Percentiles rank a stretch among this genome's conserved stretches.
Evolutionary conservation across 805 yeast species (phyloP).

Genomic region (Metschnikowia picachoensis): DNA sequence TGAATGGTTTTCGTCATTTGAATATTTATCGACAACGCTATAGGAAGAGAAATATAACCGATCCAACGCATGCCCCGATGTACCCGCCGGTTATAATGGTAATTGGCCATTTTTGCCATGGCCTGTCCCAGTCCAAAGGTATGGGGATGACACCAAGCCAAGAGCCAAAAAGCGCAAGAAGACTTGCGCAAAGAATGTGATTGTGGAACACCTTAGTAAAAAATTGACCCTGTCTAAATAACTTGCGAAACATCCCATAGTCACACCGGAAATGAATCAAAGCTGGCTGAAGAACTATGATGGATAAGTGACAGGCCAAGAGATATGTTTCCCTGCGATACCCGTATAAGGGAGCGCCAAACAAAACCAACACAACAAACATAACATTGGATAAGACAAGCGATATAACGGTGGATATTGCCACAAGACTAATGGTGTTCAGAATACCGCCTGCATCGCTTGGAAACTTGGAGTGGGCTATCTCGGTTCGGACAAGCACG

Average conservation of each 20-base stretch:
- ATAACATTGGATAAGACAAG: slow-evolving; percentile 34
- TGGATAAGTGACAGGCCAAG: slow-evolving; percentile 58
- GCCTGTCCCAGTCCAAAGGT: slow-evolving; percentile 96
- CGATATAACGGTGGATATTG: slow-evolving; percentile 22
- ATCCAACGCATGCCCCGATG: slow-evolving; percentile 64
- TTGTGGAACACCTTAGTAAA: slow-evolving; percentile 29
- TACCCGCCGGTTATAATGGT: slow-evolving; percentile 80
- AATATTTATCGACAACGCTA: background rate
- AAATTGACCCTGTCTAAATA: slow-evolving; percentile 22
- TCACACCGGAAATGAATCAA: slow-evolving; percentile 52
- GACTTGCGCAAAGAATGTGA: slow-evolving; percentile 25
- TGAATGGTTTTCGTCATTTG: too few relatives aligned
- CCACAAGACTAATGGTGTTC: slow-evolving; percentile 12
- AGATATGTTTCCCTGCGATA: slow-evolving; percentile 52
- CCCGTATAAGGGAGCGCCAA: slow-evolving; percentile 77
- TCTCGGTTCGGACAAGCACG: slow-evolving; percentile 2
- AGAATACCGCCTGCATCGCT: slow-evolving; percentile 3
- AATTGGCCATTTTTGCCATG: slow-evolving; percentile 96
- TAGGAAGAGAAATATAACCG: slow-evolving; percentile 4
- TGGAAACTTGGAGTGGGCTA: background rate
- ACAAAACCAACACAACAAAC: slow-evolving; percentile 47
- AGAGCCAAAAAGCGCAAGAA: slow-evolving; percentile 53
- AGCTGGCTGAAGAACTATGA: slow-evolving; percentile 61
- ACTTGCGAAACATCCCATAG: slow-evolving; percentile 29
- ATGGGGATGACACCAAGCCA: slow-evolving; percentile 95